These are phyloP conservation scores for Schoenoplectus triqueter DNA, from an alignment of 202 grass and related monocot genomes.

Conservation along the genomic window DNA sequence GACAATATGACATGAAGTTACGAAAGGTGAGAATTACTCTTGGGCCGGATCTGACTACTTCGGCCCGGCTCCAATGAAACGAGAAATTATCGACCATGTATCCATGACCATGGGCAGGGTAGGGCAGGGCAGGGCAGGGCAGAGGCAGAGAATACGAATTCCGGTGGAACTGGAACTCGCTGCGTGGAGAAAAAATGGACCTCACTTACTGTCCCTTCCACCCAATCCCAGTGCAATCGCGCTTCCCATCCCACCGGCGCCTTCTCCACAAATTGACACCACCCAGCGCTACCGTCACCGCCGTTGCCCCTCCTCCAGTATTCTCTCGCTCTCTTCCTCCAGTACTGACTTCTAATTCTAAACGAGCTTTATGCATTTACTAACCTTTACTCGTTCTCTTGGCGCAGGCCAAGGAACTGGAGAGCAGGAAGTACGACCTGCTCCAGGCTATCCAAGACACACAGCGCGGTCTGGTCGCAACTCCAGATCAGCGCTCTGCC, in stretches of 20 bases:
- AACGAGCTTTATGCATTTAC: neutral
- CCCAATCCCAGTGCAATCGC: constrained; percentile 33
- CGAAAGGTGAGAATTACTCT: neutral
- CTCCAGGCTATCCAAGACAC: constrained; percentile 80
- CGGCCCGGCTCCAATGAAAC: neutral
- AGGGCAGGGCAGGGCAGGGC: too few relatives aligned
- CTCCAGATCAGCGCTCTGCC: constrained; percentile 70
- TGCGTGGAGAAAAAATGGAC: constrained; percentile 44
- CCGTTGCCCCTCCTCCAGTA: constrained; percentile 21
- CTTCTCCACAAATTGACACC: neutral
- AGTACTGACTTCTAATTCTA: neutral
- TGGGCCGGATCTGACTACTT: neutral
- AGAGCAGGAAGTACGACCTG: constrained; percentile 72
- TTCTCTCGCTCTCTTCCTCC: neutral
- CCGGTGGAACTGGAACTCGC: neutral
- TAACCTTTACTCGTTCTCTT: constrained; percentile 6
- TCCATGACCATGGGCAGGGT: neutral
- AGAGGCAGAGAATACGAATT: neutral
- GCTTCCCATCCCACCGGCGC: neutral
- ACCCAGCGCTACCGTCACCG: constrained; percentile 9
- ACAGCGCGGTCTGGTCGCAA: constrained; percentile 59
- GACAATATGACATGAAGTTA: neutral
- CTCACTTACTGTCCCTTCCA: constrained; percentile 39
- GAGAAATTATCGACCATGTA: neutral
- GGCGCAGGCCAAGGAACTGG: constrained; percentile 56